phyloP scores from a whole-genome alignment of 2,329 filamentous ascomycete genomes.

The Hymenoscyphus fructigenus region DNA sequence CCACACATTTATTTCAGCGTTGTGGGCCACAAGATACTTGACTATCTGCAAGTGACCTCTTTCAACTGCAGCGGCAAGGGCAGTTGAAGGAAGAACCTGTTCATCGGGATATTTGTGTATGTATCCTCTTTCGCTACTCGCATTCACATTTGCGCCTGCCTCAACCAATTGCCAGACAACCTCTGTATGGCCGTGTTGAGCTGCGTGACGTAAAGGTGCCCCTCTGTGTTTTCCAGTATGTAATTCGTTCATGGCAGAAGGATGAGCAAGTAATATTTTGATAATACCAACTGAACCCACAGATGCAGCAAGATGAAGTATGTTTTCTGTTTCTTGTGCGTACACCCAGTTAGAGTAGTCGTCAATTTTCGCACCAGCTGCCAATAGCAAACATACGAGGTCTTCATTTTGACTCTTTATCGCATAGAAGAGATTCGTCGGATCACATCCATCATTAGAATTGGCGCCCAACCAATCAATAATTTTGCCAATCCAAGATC shows the following conservation, averaged over 20 bases:
- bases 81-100: background rate
- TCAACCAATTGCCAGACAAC: background rate
- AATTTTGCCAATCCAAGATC: background rate
- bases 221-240: background rate
- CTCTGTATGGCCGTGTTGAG: background rate
- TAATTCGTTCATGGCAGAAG: background rate
- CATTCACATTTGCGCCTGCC: background rate
- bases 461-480: background rate
- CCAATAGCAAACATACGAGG: background rate
- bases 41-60: background rate
- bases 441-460: background rate
- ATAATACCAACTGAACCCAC: background rate
- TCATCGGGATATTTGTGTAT: background rate
- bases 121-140: background rate
- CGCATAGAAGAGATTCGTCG: background rate
- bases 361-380: background rate
- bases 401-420: background rate
- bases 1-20: background rate
- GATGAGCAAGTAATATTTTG: background rate
- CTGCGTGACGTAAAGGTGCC: background rate
- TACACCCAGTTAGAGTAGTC: background rate
- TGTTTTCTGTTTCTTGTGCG: background rate
- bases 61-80: background rate
- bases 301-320: background rate
- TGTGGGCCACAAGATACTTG: background rate